phyloP scores from a whole-genome alignment of 345 rosid genomes.

The Theobroma cacao region DNA sequence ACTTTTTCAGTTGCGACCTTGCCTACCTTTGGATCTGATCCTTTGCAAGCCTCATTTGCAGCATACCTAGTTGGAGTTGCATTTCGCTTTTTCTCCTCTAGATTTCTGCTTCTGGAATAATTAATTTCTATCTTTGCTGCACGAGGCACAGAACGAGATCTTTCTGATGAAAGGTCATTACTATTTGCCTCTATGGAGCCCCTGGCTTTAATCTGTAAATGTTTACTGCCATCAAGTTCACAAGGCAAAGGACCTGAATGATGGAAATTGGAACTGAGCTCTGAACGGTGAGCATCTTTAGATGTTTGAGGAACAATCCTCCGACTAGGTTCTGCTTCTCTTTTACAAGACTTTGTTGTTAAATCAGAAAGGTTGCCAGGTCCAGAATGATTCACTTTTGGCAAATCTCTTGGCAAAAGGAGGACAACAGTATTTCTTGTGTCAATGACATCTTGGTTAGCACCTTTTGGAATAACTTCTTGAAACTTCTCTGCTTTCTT shows the following conservation, averaged over 20 bases:
- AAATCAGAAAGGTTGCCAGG: conserved; percentile 30
- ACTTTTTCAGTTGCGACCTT: conserved; percentile 47
- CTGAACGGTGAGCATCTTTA: conserved; percentile 23
- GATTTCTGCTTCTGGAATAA: conserved; percentile 30
- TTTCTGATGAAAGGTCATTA: conserved; percentile 28
- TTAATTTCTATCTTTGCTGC: conserved; percentile 28
- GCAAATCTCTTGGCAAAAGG: conserved; percentile 45
- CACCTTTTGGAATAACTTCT: conserved; percentile 24
- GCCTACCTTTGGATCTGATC: conserved; percentile 29
- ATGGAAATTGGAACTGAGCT: conserved; percentile 27
- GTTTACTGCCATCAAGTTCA: conserved; percentile 34
- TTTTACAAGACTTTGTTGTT: conserved; percentile 19
- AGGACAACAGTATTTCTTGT: conserved; percentile 40
- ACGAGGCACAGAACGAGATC: conserved; percentile 32
- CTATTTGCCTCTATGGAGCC: conserved; percentile 25
- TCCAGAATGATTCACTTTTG: conserved; percentile 31
- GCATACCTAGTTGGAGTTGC: conserved; percentile 7
- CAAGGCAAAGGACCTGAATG: conserved; percentile 43
- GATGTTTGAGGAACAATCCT: conserved; percentile 39
- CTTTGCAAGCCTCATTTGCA: conserved; percentile 29
- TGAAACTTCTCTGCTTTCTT: conserved; percentile 31
- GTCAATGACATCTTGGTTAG: conserved; percentile 23
- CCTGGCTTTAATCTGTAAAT: conserved; percentile 25
- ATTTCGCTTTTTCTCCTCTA: conserved; percentile 33
- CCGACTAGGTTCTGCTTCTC: conserved; percentile 32